Evolutionary conservation across 2,329 filamentous ascomycete genomes (phyloP), one percentile per base, ranked within the genome.

Genomic region (Colletotrichum tropicale): DNA sequence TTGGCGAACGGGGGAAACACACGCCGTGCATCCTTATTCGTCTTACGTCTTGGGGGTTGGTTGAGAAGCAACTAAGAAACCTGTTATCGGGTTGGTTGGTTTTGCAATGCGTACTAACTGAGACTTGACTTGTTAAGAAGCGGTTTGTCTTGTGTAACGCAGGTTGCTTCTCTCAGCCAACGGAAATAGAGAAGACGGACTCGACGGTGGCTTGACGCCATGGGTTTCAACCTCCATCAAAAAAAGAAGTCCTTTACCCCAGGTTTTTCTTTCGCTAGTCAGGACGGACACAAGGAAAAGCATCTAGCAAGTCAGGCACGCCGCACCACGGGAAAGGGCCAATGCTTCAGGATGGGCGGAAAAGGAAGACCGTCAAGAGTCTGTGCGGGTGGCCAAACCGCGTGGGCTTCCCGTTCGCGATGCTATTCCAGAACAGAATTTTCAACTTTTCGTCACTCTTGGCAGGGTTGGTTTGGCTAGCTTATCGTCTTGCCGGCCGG

Each of bases 191-290:
- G 66, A 13, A 43, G 30, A 38, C 43, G 43, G 30, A 56, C 68
- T 34, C 36, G 26, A 34, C 38, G 18, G 61, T 71, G 72, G 68
- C 72, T 66, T 71, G 61, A 71, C 72, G 61, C 72, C 67, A 55
- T 38, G 61, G n/a, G 72, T 71, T 74, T 62, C 68, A 43, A 71
- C 52, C 15, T 21, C 28, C 60, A 66, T 26, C 67, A 16, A 60
- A 68, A 68, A 60, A 38, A 30, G 10, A 26, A 68, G 21, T 21
- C 32, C 34, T 36, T 56, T 71, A 52, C 61, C 72, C 72, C 72
- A 61, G 68, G 61, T 28, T 71, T 71, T 21, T 9, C 6, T 24
- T 18, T 60, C 58, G n/a, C 65, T 67, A 52, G 52, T 60, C 70
- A 68, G 52, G 34, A 38, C 32, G 34, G 21, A 62, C 8, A 21